Conservation (phyloP, 2,329 filamentous ascomycete species). For the Acephala macrosclerotiorum region DNA sequence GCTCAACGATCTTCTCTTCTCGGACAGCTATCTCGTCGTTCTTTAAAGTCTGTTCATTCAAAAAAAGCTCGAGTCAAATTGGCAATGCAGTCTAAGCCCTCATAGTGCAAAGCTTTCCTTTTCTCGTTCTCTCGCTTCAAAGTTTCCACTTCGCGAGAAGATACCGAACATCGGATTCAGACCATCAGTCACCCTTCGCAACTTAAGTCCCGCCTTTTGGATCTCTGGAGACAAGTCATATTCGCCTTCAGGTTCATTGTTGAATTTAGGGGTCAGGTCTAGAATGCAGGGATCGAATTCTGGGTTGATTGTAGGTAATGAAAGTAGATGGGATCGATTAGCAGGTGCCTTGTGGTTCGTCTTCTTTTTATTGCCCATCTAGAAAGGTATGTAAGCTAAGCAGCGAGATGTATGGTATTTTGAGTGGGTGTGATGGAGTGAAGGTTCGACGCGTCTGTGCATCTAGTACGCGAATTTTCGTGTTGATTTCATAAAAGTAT, state of each 20-base stretch:
- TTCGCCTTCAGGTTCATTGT: too few species aligned
- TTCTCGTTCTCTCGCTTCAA: too few species aligned
- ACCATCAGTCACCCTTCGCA: too few species aligned
- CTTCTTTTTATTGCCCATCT: neutral
- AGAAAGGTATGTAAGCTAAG: neutral
- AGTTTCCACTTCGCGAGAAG: too few species aligned
- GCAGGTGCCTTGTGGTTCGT: neutral
- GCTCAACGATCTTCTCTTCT: neutral
- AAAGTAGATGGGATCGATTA: neutral
- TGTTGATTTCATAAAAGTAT: neutral
- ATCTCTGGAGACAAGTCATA: too few species aligned
- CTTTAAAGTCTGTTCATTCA: neutral
- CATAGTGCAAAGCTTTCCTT: too few species aligned
- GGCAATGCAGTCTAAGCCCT: too few species aligned
- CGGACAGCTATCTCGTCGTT: neutral
- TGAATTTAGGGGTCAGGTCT: too few species aligned
- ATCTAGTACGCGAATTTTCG: neutral
- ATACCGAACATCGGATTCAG: too few species aligned
- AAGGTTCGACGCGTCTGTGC: neutral
- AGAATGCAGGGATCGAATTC: too few species aligned
- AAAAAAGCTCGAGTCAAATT: neutral
- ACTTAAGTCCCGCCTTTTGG: too few species aligned
- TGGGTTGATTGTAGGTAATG: too few species aligned
- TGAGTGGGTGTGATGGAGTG: neutral
- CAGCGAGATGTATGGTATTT: neutral